phyloP scores from a whole-genome alignment of 257 asterid genomes.

The Ehretia macrophylla region DNA sequence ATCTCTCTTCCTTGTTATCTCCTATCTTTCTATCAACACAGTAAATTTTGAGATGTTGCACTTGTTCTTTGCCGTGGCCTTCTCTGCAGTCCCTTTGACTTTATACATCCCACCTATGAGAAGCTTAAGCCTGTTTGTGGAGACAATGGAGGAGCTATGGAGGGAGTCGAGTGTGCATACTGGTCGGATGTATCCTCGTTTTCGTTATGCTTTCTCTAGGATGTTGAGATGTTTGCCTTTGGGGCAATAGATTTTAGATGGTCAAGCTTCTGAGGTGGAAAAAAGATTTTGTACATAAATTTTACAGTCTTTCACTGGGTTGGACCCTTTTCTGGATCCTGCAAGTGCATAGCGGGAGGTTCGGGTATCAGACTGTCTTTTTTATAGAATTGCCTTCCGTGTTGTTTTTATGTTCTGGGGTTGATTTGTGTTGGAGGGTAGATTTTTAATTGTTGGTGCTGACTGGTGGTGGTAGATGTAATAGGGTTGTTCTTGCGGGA shows the following conservation, averaged over 20 bases:
- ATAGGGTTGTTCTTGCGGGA: too few species aligned
- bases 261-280: too few species aligned
- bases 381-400: too few species aligned
- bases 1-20: too few species aligned
- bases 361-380: background rate
- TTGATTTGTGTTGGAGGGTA: too few species aligned
- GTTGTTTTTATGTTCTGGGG: too few species aligned
- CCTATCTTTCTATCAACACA: too few species aligned
- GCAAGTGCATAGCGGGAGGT: too few species aligned
- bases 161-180: constrained; percentile 60
- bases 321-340: too few species aligned
- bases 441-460: too few species aligned
- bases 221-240: constrained; percentile 49
- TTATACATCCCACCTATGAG: constrained; percentile 84
- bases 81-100: constrained; percentile 82
- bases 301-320: too few species aligned
- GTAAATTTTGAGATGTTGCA: constrained; percentile 43
- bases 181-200: constrained; percentile 52
- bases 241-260: background rate
- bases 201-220: constrained; percentile 65
- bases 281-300: too few species aligned
- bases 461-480: constrained; percentile 2
- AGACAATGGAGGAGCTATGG: constrained; percentile 60
- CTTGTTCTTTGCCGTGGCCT: constrained; percentile 66
- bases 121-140: constrained; percentile 65